These are phyloP conservation scores for Gorgonomyces haynaldii DNA, from an alignment of 192 early-diverging fungal species.

Conservation along the genomic window DNA sequence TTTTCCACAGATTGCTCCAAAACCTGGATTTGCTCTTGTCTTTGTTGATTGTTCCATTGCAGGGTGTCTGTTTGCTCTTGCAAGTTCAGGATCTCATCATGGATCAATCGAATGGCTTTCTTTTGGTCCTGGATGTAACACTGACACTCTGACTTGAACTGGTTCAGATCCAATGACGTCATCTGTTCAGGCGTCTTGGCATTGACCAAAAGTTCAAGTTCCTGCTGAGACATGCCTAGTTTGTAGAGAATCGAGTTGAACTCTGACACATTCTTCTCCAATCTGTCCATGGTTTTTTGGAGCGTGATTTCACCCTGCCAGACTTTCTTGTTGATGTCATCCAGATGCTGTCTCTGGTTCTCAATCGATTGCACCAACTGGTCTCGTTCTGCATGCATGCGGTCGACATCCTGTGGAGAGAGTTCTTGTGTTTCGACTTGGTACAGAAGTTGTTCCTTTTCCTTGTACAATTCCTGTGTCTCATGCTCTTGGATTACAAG, in stretches of 20 bases:
- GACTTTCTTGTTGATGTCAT: slow-evolving; percentile 42
- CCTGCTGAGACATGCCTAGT: slow-evolving; percentile 25
- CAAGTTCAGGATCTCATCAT: slow-evolving; percentile 30
- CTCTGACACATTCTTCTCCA: slow-evolving; percentile 38
- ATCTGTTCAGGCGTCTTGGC: slow-evolving; percentile 28
- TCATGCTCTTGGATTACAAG: slow-evolving; percentile 16
- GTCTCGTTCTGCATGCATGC: slow-evolving; percentile 68
- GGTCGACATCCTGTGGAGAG: slow-evolving; percentile 65
- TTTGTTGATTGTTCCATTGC: slow-evolving; percentile 19
- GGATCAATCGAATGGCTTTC: slow-evolving; percentile 9
- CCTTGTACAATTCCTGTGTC: slow-evolving; percentile 34
- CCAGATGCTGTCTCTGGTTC: slow-evolving; percentile 34
- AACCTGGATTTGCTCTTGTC: slow-evolving; percentile 27
- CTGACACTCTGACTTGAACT: slow-evolving; percentile 22
- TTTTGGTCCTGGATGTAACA: slow-evolving; percentile 24
- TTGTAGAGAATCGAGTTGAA: slow-evolving; percentile 38
- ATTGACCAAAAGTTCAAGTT: slow-evolving; percentile 20
- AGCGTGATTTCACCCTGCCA: slow-evolving; percentile 60
- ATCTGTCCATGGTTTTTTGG: slow-evolving; percentile 53
- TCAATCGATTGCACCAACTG: slow-evolving; percentile 46
- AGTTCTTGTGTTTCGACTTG: slow-evolving; percentile 66
- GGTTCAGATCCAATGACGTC: not conserved
- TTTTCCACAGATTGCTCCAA: slow-evolving; percentile 18
- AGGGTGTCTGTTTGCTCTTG: slow-evolving; percentile 36
- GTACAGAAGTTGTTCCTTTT: slow-evolving; percentile 43